These are phyloP conservation scores for Fusarium continuum DNA, from an alignment of 2,329 filamentous ascomycete species.

Conservation along the genomic window DNA sequence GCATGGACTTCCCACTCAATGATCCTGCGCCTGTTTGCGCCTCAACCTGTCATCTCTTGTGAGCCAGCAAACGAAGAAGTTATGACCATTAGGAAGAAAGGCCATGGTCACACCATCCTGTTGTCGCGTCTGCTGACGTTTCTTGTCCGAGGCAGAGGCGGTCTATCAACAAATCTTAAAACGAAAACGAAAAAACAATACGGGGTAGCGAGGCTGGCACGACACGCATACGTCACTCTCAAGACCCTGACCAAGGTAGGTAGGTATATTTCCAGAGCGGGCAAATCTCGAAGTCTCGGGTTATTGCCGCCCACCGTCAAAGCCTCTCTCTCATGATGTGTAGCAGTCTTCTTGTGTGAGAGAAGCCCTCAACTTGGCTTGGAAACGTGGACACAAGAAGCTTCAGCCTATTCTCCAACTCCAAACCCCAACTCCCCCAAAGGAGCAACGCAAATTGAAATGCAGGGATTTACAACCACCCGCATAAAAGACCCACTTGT, in stretches of 20 bases:
- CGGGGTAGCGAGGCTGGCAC: constrained; percentile 6
- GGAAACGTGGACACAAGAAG: constrained; percentile 4
- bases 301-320: not conserved
- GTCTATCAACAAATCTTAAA: constrained; percentile 16
- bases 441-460: constrained; percentile 35
- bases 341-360: constrained; percentile 12
- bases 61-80: not conserved
- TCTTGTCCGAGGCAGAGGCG: constrained; percentile 16
- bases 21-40: constrained; percentile 3
- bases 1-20: constrained; percentile 10
- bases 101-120: not conserved
- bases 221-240: constrained; percentile 22
- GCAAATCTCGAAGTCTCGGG: constrained; percentile 3
- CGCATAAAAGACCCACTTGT: constrained; percentile 33
- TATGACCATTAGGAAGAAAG: not conserved
- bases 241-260: constrained; percentile 4
- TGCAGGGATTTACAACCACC: constrained; percentile 41
- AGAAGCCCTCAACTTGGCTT: constrained; percentile 3
- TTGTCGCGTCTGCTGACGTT: constrained; percentile 14
- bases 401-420: constrained; percentile 20
- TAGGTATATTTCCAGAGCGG: constrained; percentile 18
- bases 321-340: not conserved
- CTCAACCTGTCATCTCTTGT: not conserved
- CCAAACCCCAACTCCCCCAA: constrained; percentile 30
- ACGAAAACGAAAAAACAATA: constrained; percentile 25